Evolutionary conservation across 345 rosid species (phyloP).

Genomic region (Eucalyptus viminalis): DNA sequence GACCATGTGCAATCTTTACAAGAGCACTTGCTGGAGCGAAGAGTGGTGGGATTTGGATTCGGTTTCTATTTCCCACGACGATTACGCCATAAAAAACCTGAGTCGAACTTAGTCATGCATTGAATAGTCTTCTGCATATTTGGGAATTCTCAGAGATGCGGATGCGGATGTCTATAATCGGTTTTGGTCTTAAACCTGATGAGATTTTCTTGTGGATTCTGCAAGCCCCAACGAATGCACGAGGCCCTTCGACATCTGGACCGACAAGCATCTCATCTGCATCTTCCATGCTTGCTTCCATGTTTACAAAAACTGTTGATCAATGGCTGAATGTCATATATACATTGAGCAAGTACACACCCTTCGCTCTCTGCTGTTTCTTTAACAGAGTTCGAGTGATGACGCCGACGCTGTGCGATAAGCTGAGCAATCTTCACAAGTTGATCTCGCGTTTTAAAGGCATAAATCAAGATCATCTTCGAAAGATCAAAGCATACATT

Average conservation of each 20-base stretch:
- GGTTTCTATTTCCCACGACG: conserved; percentile 13
- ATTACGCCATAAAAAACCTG: conserved; percentile 15
- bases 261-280: conserved; percentile 15
- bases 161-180: conserved; percentile 8
- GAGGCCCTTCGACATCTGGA: conserved; percentile 16
- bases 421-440: neutral
- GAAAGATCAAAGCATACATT: neutral
- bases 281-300: conserved; percentile 19
- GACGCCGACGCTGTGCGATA: rapidly evolving
- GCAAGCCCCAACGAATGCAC: conserved; percentile 37
- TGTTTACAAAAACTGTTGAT: conserved; percentile 23
- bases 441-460: neutral
- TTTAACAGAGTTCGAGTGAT: neutral
- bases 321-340: conserved; percentile 4
- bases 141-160: conserved; percentile 12
- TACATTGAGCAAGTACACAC: neutral
- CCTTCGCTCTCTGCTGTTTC: neutral
- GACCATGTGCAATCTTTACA: conserved; percentile 22
- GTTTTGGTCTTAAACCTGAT: neutral
- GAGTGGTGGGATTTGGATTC: conserved; percentile 7
- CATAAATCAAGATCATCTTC: neutral
- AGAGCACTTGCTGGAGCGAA: conserved; percentile 18
- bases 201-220: conserved; percentile 8
- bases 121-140: conserved; percentile 21
- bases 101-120: conserved; percentile 19